A percentile compares a stretch with the other conserved stretches of the same genome.
These are phyloP conservation scores for Neofusicoccum cordaticola DNA, from an alignment of 2,329 filamentous ascomycete genomes.

Conservation along the genomic window DNA sequence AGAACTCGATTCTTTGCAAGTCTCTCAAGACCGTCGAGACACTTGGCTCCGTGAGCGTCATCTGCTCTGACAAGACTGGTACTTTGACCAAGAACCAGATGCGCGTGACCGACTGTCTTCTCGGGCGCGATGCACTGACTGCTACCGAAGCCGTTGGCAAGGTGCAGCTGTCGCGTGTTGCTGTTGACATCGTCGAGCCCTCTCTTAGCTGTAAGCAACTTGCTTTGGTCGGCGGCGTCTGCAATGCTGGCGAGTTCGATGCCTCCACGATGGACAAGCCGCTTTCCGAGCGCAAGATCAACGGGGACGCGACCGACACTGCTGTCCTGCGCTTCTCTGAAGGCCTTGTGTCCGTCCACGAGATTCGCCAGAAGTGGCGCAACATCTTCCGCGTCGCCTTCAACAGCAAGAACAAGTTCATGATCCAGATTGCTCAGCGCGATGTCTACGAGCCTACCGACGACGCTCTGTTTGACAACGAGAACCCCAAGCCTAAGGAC, in stretches of 20 bases:
- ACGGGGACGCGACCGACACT: slow-evolving; percentile 74
- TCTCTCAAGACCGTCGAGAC: slow-evolving; percentile 77
- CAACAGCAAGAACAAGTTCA: slow-evolving; percentile 83
- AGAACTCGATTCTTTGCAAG: slow-evolving; percentile 76
- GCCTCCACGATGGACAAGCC: slow-evolving; percentile 59
- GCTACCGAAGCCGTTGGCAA: slow-evolving; percentile 18
- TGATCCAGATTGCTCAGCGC: slow-evolving; percentile 55
- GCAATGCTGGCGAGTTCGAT: slow-evolving; percentile 75
- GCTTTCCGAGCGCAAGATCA: slow-evolving; percentile 61
- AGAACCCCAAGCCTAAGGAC: slow-evolving; percentile 19
- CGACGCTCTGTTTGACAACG: slow-evolving; percentile 25
- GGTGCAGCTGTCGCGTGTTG: slow-evolving; percentile 11
- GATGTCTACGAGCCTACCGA: slow-evolving; percentile 24
- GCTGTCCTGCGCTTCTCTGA: slow-evolving; percentile 72
- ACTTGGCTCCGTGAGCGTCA: slow-evolving; percentile 67
- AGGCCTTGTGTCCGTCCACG: slow-evolving; percentile 57
- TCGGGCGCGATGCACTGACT: slow-evolving; percentile 45
- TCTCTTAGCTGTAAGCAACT: slow-evolving; percentile 53
- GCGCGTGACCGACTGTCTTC: slow-evolving; percentile 66
- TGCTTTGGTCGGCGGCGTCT: slow-evolving; percentile 61
- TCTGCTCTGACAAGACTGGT: slow-evolving; percentile 76
- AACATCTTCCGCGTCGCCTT: slow-evolving; percentile 63
- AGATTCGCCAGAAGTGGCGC: slow-evolving; percentile 62
- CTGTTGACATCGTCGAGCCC: slow-evolving; percentile 31
- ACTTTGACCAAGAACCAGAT: slow-evolving; percentile 69